Conservation (phyloP, 352 stramenopile species). For the Phytophthora pseudosyringae region DNA sequence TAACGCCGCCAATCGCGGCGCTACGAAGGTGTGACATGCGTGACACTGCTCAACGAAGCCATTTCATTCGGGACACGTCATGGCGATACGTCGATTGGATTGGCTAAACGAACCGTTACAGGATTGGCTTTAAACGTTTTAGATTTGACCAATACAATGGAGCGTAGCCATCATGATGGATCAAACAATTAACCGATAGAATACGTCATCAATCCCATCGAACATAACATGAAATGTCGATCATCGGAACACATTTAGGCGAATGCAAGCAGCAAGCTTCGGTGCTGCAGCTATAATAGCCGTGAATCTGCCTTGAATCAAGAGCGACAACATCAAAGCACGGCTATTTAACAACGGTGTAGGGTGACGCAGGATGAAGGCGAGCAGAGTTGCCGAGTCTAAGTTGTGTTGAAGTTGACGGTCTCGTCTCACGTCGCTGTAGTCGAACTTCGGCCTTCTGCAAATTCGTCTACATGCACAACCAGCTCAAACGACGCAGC, state of each 20-base stretch:
- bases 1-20: slow-evolving; percentile 2
- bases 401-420: too few species aligned
- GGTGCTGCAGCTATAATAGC: too few species aligned
- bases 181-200: slow-evolving; percentile 5
- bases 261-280: too few species aligned
- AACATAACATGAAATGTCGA: slow-evolving; percentile 13
- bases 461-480: too few species aligned
- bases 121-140: not conserved
- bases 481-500: too few species aligned
- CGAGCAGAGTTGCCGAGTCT: too few species aligned
- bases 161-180: not conserved
- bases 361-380: too few species aligned
- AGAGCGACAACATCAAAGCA: too few species aligned
- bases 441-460: too few species aligned
- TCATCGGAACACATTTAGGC: not conserved
- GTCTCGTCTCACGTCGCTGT: too few species aligned
- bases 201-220: slow-evolving; percentile 1
- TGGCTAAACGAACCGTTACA: not conserved
- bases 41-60: slow-evolving; percentile 19
- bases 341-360: too few species aligned
- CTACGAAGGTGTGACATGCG: not conserved
- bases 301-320: too few species aligned
- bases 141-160: not conserved
- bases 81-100: not conserved
- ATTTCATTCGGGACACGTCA: slow-evolving; percentile 33